Percentiles rank a stretch among this genome's conserved stretches.
Evolutionary conservation across 2,329 filamentous ascomycete species (phyloP).

Genomic region (Tympanopsis confertula): DNA sequence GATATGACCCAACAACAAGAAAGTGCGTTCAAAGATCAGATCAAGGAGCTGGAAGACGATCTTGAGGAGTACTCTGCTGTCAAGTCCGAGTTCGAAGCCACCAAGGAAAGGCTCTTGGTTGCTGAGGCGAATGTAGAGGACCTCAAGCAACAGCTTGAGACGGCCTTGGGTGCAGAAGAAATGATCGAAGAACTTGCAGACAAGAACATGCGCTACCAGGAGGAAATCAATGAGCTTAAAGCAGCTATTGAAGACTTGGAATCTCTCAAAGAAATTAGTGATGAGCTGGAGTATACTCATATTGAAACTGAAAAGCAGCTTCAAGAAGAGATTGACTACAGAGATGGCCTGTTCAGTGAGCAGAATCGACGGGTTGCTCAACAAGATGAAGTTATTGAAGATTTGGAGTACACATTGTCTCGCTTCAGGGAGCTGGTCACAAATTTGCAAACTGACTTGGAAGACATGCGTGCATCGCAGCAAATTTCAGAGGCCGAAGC

Average conservation of each 20-base stretch:
- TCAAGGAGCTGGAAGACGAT: constrained; percentile 35
- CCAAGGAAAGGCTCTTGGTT: constrained; percentile 39
- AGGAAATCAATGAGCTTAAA: constrained; percentile 44
- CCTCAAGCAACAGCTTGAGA: constrained; percentile 52
- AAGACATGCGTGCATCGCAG: constrained; percentile 52
- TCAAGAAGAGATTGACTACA: constrained; percentile 52
- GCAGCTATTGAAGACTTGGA: constrained; percentile 49
- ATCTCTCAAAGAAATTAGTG: constrained; percentile 50
- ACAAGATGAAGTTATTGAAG: constrained; percentile 48
- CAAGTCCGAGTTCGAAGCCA: constrained; percentile 35
- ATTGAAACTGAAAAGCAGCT: constrained; percentile 54
- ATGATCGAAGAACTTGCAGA: constrained; percentile 55
- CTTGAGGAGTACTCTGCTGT: constrained; percentile 31
- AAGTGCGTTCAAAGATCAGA: constrained; percentile 40
- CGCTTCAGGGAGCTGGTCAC: constrained; percentile 54
- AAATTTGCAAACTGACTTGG: constrained; percentile 46
- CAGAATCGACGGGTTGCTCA: constrained; percentile 38
- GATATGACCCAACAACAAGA: constrained; percentile 55
- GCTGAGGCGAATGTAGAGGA: constrained; percentile 46
- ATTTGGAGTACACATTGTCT: constrained; percentile 49
- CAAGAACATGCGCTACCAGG: constrained; percentile 46
- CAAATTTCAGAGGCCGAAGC: constrained; percentile 55
- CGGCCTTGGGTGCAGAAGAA: constrained; percentile 50
- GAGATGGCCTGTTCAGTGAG: constrained; percentile 45
- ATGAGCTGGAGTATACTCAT: constrained; percentile 55